phyloP scores from a whole-genome alignment of 441 rosid genomes.

The Geranium incanum region DNA sequence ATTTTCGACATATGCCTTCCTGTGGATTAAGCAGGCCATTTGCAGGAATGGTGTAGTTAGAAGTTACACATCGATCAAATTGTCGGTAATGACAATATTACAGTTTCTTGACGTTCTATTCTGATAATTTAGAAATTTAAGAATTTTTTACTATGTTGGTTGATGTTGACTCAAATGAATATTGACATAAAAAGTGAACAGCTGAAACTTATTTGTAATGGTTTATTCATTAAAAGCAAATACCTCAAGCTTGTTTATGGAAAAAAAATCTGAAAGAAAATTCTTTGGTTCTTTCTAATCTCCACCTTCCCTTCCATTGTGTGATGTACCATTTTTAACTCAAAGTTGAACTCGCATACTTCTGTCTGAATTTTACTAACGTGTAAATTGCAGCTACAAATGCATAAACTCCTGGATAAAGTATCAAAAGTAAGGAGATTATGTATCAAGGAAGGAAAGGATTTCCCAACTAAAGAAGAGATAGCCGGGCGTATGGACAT shows the following conservation, averaged over 20 bases:
- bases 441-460: slow-evolving; percentile 50
- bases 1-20: slow-evolving; percentile 75
- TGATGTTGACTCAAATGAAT: neutral
- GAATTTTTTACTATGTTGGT: neutral
- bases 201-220: too few species aligned
- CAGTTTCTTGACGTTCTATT: slow-evolving; percentile 5
- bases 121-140: neutral
- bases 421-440: slow-evolving; percentile 57
- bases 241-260: neutral
- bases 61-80: slow-evolving; percentile 68
- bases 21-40: slow-evolving; percentile 71
- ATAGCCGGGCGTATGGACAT: slow-evolving; percentile 63
- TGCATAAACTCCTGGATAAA: slow-evolving; percentile 48
- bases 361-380: slow-evolving; percentile 15
- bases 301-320: neutral
- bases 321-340: neutral
- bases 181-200: neutral
- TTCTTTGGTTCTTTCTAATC: too few species aligned
- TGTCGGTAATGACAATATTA: slow-evolving; percentile 52
- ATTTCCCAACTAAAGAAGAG: slow-evolving; percentile 50
- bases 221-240: neutral
- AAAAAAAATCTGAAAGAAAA: too few species aligned
- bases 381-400: slow-evolving; percentile 48
- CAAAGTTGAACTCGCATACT: neutral
- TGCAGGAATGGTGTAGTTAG: slow-evolving; percentile 63